Base-by-base conservation (phyloP, 2,329 filamentous ascomycete species). In the Verruconis gallopava region DNA sequence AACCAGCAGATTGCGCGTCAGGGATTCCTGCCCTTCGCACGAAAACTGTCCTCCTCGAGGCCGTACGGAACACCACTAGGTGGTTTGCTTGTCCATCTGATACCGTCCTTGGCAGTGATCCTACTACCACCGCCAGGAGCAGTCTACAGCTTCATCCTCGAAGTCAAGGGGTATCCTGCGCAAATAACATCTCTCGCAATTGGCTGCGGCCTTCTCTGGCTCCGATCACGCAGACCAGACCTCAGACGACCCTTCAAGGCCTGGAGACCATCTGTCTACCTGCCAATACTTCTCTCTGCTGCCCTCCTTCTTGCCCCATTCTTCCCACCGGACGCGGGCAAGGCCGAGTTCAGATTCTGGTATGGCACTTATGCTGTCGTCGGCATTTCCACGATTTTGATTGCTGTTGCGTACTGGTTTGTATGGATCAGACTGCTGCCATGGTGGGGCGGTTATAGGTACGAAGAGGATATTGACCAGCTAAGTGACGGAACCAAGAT, bases 1-100 rank as follows among this genome's bases (percentile, higher is more conserved):
- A 83, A 83, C 50, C 79, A 84, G 53, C 79, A 85, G 54, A 75
- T 85, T 42, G 80, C 79, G 2, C 67, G 78, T 17, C 77, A 82
- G 51, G 80, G 81, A 0, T 76, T 85, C 44, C 64, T 85, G 0
- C 80, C 81, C 0, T 82, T 71, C 44, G 68, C 77, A 0, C 63
- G 63, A 4, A 47, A 73, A 1, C 60, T 84, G 1, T 75, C 80
- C 0, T 79, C 78, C 0, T 79, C 77, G 0, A 69, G 67, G 18
- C 81, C 81, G 0, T 83, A 83, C 50, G 69, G 71, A 30, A 75
- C 79, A 0, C 81, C 81, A 0, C 55, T 82, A 2, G 79, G 79
- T 0, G 81, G 78, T 0, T 66, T 85, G 0, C 57, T 84, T 3
- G 66, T 84, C 2, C 78, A 84, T 50, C 83, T 74, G 50, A 65